Base-by-base conservation (phyloP, 306 rosid species). In the Prunus salicina region DNA sequence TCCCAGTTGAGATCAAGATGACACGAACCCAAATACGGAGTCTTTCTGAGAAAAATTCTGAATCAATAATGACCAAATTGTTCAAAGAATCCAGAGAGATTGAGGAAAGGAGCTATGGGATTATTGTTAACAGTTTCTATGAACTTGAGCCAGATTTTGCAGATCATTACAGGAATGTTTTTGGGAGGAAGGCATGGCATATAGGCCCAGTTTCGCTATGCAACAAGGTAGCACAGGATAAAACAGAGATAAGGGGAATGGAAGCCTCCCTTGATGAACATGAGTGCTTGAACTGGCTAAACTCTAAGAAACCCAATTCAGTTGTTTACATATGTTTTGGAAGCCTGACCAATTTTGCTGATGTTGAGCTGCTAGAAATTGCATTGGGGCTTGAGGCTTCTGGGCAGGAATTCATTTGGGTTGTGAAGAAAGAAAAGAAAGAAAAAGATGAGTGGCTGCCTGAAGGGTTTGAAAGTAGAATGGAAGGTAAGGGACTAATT, bases 1-100 rank as follows among this genome's bases (percentile, higher is more conserved):
- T 88, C 15, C 93, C 90, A 0, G 89, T 74, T 3, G 82, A 84
- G 49, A 71, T 89, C 22, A 27, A 34, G 64, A 13, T 87, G 82
- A 86, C 83, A 7, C 67, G 76, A 67, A 12, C 3, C 45, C 74
- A 82, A 20, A 1, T 76, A 16, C 68, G 76, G 0, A n/a, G 57
- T 6, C 10, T 22, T 7, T 19, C 47, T 10, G 5, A 68, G 52
- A 3, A 12, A 46, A 16, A 68, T 24, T 34, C 7, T 2, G 11
- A 68, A 2, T 22, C 72, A 46, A 50, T 18, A 68, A 9, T 68
- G 2, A 47, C 18, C 38, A 68, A 68, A 56, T 46, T 68, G 20
- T 30, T 68, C 57, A 46, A 24, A 46, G 72, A 52, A 47, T 2
- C 57, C 9, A 24, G 0, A 15, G 72, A 68, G n/a, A 14, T 14